Evolutionary conservation across 108 stramenopile species (phyloP).

Genomic region (Chaetoceros tenuissimus): DNA sequence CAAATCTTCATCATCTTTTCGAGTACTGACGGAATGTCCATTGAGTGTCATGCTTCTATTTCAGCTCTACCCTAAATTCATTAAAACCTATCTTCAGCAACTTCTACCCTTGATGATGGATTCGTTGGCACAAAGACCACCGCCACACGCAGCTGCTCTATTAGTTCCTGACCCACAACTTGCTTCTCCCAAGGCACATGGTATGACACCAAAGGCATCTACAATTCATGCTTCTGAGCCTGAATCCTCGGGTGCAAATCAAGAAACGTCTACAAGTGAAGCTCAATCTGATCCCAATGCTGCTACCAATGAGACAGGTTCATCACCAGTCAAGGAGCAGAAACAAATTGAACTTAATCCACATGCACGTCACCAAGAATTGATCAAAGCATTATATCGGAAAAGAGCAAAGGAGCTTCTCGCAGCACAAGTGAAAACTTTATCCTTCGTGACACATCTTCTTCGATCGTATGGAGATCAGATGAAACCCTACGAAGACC

Average conservation of each 20-base stretch:
- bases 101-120: constrained; percentile 87
- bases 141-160: constrained; percentile 21
- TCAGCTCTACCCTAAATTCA: constrained; percentile 81
- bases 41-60: constrained; percentile 89
- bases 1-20: constrained; percentile 57
- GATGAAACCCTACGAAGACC: constrained; percentile 76
- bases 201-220: neutral
- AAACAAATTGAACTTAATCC: neutral
- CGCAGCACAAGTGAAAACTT: constrained; percentile 82
- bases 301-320: too few relatives aligned
- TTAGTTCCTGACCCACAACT: constrained; percentile 8
- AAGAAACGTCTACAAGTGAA: neutral
- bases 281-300: neutral
- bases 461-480: constrained; percentile 65
- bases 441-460: constrained; percentile 88
- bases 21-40: constrained; percentile 87
- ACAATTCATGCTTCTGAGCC: neutral
- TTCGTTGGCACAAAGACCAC: constrained; percentile 68
- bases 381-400: constrained; percentile 37
- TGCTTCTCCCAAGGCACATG: too few relatives aligned
- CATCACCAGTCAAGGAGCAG: too few relatives aligned
- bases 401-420: constrained; percentile 54
- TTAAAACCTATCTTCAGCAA: constrained; percentile 67
- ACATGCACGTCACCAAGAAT: neutral
- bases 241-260: neutral